phyloP scores from a whole-genome alignment of 1,284 basidiomycete species.

The Anthracocystis panici-leucophaei region DNA sequence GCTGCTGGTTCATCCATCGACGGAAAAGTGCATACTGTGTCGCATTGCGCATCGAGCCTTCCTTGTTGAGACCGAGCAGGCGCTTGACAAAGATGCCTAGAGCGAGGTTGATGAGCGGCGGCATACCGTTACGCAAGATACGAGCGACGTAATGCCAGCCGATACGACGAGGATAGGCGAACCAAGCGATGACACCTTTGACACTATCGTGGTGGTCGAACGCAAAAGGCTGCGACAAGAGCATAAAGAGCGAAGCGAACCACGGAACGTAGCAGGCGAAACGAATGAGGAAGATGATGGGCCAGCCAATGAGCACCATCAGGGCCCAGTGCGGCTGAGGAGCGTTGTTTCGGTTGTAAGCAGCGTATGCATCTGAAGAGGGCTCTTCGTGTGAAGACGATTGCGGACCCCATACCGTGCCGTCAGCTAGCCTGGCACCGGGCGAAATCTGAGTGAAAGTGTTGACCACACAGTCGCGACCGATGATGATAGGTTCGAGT shows the following conservation, averaged over 20 bases:
- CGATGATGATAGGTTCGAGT: constrained; percentile 68
- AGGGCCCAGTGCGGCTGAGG: constrained; percentile 63
- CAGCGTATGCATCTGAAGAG: constrained; percentile 67
- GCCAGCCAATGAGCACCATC: constrained; percentile 63
- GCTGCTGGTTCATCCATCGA: constrained; percentile 66
- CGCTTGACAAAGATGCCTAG: constrained; percentile 67
- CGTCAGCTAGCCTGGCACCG: constrained; percentile 67
- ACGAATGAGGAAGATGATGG: constrained; percentile 59
- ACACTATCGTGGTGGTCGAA: constrained; percentile 68
- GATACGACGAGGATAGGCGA: constrained; percentile 67
- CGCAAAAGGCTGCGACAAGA: constrained; percentile 66
- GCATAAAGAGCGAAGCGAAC: constrained; percentile 69
- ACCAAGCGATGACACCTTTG: constrained; percentile 69
- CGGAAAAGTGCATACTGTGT: constrained; percentile 68
- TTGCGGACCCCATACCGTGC: constrained; percentile 69
- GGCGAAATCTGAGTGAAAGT: constrained; percentile 69
- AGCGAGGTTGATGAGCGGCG: constrained; percentile 67
- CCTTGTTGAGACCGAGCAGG: constrained; percentile 66
- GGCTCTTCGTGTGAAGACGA: constrained; percentile 68
- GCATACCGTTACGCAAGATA: constrained; percentile 66
- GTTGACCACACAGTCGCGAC: constrained; percentile 69
- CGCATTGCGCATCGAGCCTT: constrained; percentile 69
- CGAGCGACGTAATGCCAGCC: constrained; percentile 69
- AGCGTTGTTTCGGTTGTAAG: constrained; percentile 65
- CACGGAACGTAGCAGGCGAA: constrained; percentile 68